A percentile compares a stretch with the other conserved stretches of the same genome.
Evolutionary conservation across 2,329 filamentous ascomycete species (phyloP).

Genomic region (Talaromyces sp.): DNA sequence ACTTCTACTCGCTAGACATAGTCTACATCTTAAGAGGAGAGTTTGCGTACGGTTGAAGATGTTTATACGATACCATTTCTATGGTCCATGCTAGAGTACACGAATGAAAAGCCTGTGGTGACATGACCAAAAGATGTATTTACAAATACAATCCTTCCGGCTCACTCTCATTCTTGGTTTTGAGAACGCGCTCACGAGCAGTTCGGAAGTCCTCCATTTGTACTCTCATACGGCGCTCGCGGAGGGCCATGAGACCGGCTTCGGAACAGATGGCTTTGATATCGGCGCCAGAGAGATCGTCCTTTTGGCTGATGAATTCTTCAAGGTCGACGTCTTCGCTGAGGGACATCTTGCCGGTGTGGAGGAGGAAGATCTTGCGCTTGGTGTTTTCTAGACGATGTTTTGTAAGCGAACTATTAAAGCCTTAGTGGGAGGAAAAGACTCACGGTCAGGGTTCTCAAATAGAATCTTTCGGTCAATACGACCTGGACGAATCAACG

Average conservation of each 20-base stretch:
- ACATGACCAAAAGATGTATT: constrained; percentile 14
- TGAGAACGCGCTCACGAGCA: constrained; percentile 88
- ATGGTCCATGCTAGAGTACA: constrained; percentile 5
- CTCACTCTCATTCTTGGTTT: constrained; percentile 98
- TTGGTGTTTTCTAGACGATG: constrained; percentile 69
- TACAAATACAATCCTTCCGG: constrained; percentile 99
- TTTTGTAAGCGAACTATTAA: neutral
- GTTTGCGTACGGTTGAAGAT: neutral
- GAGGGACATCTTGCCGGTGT: constrained; percentile 98
- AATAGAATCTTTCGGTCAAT: constrained; percentile 96
- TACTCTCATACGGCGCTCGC: constrained; percentile 94
- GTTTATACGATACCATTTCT: constrained; percentile 1
- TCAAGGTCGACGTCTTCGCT: constrained; percentile 96
- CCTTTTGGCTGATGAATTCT: constrained; percentile 98
- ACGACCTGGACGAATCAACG: constrained; percentile 91
- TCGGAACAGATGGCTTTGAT: constrained; percentile 99
- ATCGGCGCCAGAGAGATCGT: constrained; percentile 92
- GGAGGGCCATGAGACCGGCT: constrained; percentile 86
- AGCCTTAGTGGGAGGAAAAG: neutral
- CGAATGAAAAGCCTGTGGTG: neutral
- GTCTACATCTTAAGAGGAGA: neutral
- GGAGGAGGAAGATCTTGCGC: constrained; percentile 96
- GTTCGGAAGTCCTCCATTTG: constrained; percentile 98
- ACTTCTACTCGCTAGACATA: neutral
- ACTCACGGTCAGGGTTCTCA: constrained; percentile 65